Evolutionary conservation across 169 alveolate species (phyloP), one percentile per base, ranked within the genome.

Genomic region (Condylostoma magnum): DNA sequence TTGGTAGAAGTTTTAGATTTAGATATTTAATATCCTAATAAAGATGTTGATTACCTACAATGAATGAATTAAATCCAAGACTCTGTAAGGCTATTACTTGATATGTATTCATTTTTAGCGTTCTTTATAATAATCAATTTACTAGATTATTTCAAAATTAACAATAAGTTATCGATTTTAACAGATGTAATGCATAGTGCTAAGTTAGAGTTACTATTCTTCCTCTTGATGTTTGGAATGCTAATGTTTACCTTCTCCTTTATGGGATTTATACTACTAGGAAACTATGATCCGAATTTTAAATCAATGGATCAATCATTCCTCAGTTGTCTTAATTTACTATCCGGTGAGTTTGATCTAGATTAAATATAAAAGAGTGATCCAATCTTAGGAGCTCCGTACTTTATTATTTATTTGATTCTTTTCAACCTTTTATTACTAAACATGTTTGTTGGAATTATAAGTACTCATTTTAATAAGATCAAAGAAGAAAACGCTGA

Each of bases 231-330:
- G 83, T 3, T 30, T 34, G 10, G 69, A 3, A 34, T 51, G 20
- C 34, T 78, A 5, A 28, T 78, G 47, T 20, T 65, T 27, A 72
- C 75, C 46, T 70, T 44, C 44, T 25, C 60, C 5, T 43, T 70
- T 43, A 63, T 63, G 47, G 81, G 80, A 2, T 37, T 58, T 37
- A 25, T 76, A 10, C 5, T 78, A 20, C 71, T 78, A 15, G 85
- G 85, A 2, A 38, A 41, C n/a, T 27, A 60, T 27, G 20, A 20
- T 25, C 1, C 34, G 8, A 48, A 53, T 3, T 71, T 31, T 25
- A n/a, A 18, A 1, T 30, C 48, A 47, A 8, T 78, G 0, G 37
- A 38, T 27, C 8, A 47, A 10, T 50, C 81, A 6, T 34, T 65
- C 6, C 20, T 78, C 41, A 43, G 71, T 0, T 28, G 67, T 10